phyloP scores from a whole-genome alignment of 202 grass and related monocot species.

The Panicum virgatum region DNA sequence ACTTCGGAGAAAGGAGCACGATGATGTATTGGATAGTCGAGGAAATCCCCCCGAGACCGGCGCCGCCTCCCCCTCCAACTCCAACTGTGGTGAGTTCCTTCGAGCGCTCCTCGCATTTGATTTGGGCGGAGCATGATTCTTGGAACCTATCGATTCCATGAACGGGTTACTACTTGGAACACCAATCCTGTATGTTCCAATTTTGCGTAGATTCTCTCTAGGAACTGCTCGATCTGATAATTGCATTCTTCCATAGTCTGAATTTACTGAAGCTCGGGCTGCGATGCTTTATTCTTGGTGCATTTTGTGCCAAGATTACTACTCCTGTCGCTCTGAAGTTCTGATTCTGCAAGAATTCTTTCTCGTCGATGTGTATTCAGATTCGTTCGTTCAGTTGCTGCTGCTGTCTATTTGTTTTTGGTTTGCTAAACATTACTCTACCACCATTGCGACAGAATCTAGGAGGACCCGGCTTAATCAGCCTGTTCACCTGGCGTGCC shows the following conservation, averaged over 20 bases:
- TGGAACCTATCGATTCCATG: neutral
- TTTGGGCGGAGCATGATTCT: neutral
- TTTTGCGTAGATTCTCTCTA: neutral
- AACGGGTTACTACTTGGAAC: neutral
- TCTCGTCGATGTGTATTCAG: neutral
- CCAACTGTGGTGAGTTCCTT: neutral
- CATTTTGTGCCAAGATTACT: neutral
- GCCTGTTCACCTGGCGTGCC: neutral
- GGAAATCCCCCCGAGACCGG: neutral
- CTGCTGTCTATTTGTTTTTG: neutral
- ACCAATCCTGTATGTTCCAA: neutral
- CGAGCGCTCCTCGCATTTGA: neutral
- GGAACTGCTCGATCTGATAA: neutral
- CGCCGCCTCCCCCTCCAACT: neutral
- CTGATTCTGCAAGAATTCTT: neutral
- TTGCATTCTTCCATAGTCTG: neutral
- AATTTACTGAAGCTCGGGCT: neutral
- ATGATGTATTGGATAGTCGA: slow-evolving; percentile 20
- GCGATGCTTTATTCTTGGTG: neutral
- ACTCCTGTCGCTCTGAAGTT: neutral
- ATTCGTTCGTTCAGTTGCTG: neutral
- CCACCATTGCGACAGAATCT: neutral
- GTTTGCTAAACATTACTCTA: neutral
- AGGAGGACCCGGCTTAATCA: neutral
- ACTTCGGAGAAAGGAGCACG: neutral